Evolutionary conservation across 2,329 filamentous ascomycete genomes (phyloP), one percentile per base, ranked within the genome.

Genomic region (Periglandula ipomoeae): DNA sequence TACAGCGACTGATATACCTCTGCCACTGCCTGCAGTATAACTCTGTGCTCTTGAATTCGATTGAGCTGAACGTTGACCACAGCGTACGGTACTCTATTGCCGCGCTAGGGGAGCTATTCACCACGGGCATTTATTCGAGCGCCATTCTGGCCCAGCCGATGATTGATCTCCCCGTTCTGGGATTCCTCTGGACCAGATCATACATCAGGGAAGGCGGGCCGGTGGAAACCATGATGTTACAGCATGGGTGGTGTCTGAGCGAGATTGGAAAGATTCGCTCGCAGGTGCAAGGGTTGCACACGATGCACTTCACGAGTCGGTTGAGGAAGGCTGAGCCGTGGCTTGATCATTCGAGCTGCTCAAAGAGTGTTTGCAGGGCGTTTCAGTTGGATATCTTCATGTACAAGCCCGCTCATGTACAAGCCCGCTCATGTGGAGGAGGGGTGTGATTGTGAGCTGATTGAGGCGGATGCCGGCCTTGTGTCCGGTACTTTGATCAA

Each of bases 231-330:
- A 53, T 52, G 20, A 65, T 66, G 62, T 49, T 59, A 17, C 37
- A 47, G 5, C 41, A 50, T 24, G 63, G 63, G 1, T 66, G 64
- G 64, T 66, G 63, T 44, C 55, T 51, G 1, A 65, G 63, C 37
- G 62, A 65, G 50, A 55, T 65, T 15, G 56, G 56, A 26, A 61
- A 58, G 54, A 58, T 57, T 10, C 53, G 53, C 15, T 52, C 45
- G 6, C 56, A 53, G 20, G 61, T 53, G 7, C 51, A 53, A 11
- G 56, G 55, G 2, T 37, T 59, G 11, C 43, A 52, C 2, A 59
- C 60, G 35, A 55, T 61, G 46, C 53, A 59, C 38, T 60, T 53
- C 45, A 53, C 53, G 27, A 56, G 55, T 35, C 52, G 55, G 13
- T 47, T 63, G 41, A 52, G 48, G 24, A 56, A 47, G 24, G 43